Base-by-base conservation (phyloP, 768 basidiomycete genomes). In the Boletus reticuloceps region DNA sequence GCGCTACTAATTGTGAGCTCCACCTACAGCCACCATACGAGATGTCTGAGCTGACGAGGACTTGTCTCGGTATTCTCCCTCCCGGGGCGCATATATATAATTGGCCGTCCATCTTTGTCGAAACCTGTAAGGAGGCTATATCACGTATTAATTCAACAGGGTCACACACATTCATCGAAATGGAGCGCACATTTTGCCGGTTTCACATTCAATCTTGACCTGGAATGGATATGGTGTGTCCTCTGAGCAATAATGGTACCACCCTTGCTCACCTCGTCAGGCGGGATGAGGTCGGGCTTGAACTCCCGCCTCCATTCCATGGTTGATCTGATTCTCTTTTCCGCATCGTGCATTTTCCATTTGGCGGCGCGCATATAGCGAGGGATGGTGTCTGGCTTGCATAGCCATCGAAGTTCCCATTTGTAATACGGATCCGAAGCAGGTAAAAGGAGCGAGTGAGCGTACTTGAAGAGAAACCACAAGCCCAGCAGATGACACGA, bases 281-380 rank as follows among this genome's bases (percentile, higher is more conserved):
- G 91, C 5, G 79, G 76, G 54, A 94, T 93, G 20, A 94, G 73
- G 50, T 95, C 92, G 0, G 93, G 92, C 69, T 89, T 83, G 68
- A 78, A 94, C 52, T 92, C 89, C 43, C 92, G 75, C 55, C 92
- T 78, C 93, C 93, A 94, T 58, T 91, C 89, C 5, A 94, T 54
- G 0, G 91, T 93, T 1, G 78, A 81, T 66, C 85, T 84, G 56
- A 94, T 84, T 47, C 93, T 78, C 67, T 82, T 85, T 74, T 92
- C 83, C 12, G 82, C 91, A 49, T 95, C 88, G 25, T 79, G 78
- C 34, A 85, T 64, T 65, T 85, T 85, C 91, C 92, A 93, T 64
- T 94, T 94, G 3, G 89, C 81, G 0, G 92, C 90, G 31, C 92
- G 84, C 80, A 91, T 84, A 66, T 94, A 95, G 14, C 92, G 84